These are phyloP conservation scores for Talaromyces sp. DNA, from an alignment of 2,329 filamentous ascomycete species.

Conservation along the genomic window DNA sequence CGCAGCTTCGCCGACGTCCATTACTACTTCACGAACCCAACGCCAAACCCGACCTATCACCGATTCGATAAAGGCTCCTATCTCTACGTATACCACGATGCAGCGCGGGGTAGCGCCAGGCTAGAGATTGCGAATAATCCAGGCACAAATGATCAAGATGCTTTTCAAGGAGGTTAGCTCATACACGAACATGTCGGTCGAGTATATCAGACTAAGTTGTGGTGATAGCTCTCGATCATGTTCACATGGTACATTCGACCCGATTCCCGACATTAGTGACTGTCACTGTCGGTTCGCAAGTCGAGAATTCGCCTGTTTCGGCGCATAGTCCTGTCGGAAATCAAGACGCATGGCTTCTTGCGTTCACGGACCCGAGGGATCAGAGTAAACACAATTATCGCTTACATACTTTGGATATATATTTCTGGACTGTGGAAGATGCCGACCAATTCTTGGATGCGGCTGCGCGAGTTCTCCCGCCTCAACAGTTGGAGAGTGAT, in stretches of 20 bases:
- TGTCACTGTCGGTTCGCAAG: conserved; percentile 52
- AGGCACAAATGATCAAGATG: conserved; percentile 63
- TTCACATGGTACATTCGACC: conserved; percentile 56
- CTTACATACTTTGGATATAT: conserved; percentile 62
- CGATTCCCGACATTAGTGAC: conserved; percentile 62
- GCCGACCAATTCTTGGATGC: conserved; percentile 55
- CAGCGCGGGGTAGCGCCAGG: conserved; percentile 52
- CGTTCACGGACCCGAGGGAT: conserved; percentile 52
- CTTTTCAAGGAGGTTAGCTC: conserved; percentile 57
- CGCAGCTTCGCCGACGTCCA: conserved; percentile 63
- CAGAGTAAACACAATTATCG: conserved; percentile 53
- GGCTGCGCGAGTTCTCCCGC: conserved; percentile 35
- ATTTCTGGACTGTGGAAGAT: conserved; percentile 64
- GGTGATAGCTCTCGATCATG: conserved; percentile 49
- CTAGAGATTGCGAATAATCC: conserved; percentile 65
- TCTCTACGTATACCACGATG: conserved; percentile 63
- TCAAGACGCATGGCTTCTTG: conserved; percentile 57
- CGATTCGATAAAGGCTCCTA: conserved; percentile 66
- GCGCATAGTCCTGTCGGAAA: conserved; percentile 29
- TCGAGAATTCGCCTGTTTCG: conserved; percentile 28
- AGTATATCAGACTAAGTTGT: not conserved
- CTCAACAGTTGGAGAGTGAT: conserved; percentile 50
- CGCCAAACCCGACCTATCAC: conserved; percentile 56
- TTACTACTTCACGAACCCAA: conserved; percentile 61
- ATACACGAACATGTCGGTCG: not conserved